Evolutionary conservation across 2,329 filamentous ascomycete species (phyloP).

Genomic region (Aciculosporium take): DNA sequence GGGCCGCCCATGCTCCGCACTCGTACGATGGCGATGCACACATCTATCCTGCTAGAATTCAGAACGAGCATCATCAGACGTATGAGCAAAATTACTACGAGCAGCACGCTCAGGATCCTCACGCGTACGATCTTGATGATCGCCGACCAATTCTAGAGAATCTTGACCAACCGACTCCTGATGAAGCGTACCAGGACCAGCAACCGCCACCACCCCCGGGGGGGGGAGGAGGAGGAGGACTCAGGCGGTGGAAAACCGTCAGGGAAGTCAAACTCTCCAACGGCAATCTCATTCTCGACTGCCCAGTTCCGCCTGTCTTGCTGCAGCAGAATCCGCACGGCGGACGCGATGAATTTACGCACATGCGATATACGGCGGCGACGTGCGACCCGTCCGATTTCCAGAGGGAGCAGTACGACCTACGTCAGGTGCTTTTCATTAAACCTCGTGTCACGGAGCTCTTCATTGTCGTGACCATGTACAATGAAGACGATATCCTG

Average conservation of each 20-base stretch:
- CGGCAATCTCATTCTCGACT: constrained; percentile 92
- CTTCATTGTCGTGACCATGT: constrained; percentile 96
- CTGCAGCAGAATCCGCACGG: constrained; percentile 81
- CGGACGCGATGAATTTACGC: constrained; percentile 80
- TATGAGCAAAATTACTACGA: constrained; percentile 41
- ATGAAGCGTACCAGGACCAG: constrained; percentile 25
- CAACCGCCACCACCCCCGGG: constrained; percentile 17
- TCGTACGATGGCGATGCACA: constrained; percentile 22
- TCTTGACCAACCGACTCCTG: constrained; percentile 32
- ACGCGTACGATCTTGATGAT: constrained; percentile 57
- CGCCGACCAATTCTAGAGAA: constrained; percentile 61
- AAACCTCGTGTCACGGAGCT: constrained; percentile 87
- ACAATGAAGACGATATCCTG: constrained; percentile 94
- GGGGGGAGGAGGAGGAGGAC: constrained; percentile 29
- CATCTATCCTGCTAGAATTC: constrained; percentile 53
- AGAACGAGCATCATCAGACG: constrained; percentile 27
- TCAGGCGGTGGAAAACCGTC: constrained; percentile 93
- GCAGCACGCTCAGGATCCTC: constrained; percentile 21
- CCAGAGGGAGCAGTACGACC: constrained; percentile 75
- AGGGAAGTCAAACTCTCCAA: constrained; percentile 97
- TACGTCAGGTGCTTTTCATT: constrained; percentile 82
- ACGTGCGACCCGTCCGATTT: constrained; percentile 89
- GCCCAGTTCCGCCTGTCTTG: constrained; percentile 78
- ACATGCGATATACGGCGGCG: constrained; percentile 87
- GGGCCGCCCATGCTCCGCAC: constrained; percentile 29